Conservation (phyloP, 1,284 basidiomycete genomes). For the Ustilago nuda region DNA sequence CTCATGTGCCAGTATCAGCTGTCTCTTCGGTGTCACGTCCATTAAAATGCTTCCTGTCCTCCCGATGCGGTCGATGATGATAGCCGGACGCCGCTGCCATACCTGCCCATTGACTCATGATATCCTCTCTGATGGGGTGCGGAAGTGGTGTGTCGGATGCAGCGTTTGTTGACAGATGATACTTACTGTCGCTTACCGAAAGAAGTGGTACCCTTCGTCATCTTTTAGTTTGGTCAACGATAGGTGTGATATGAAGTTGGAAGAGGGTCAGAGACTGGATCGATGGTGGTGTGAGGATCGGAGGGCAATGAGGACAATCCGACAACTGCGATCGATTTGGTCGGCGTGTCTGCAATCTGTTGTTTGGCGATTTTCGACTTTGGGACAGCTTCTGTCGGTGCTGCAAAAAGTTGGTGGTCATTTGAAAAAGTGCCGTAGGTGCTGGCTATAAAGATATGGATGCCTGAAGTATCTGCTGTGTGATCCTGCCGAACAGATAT, state of each 20-base stretch:
- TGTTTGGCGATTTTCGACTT: background rate
- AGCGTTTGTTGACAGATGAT: constrained; percentile 22
- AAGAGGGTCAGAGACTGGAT: constrained; percentile 24
- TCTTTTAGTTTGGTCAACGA: constrained; percentile 42
- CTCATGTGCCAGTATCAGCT: too few species aligned
- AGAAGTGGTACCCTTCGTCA: constrained; percentile 69
- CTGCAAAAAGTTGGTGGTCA: background rate
- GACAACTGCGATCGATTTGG: constrained; percentile 14
- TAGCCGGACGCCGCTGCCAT: background rate
- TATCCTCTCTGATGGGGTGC: constrained; percentile 73
- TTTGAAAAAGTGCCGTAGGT: background rate
- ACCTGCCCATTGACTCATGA: background rate
- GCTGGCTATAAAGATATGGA: background rate
- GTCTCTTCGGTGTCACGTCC: too few species aligned
- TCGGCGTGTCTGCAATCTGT: background rate
- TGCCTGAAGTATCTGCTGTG: background rate
- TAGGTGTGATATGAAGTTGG: background rate
- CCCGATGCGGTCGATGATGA: too few species aligned
- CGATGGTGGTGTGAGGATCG: background rate
- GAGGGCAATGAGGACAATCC: constrained; percentile 25
- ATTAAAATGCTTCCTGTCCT: too few species aligned
- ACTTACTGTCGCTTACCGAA: constrained; percentile 70
- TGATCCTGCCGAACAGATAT: background rate
- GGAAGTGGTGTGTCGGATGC: constrained; percentile 84
- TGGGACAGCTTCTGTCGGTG: background rate